These are phyloP conservation scores for Chimonanthus praecox DNA, from an alignment of 164 flowering plant genomes.

Conservation along the genomic window DNA sequence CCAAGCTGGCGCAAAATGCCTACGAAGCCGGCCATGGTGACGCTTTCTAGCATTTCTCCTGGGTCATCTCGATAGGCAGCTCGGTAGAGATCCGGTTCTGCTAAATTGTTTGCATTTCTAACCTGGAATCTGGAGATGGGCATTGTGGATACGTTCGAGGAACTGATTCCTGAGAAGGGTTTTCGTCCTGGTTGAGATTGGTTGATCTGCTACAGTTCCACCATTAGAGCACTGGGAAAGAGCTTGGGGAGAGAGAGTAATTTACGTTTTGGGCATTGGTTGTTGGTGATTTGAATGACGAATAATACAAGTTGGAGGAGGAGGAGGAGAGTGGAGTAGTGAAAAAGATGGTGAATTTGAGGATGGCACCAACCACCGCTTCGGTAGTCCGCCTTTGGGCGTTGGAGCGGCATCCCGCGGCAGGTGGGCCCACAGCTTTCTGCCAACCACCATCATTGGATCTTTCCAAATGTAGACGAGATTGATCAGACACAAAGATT, in stretches of 20 bases:
- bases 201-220: background rate
- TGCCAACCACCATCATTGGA: too few relatives aligned
- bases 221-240: background rate
- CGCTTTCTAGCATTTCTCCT: conserved; percentile 87
- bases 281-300: too few relatives aligned
- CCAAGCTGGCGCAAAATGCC: conserved; percentile 93
- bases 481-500: too few relatives aligned
- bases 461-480: too few relatives aligned
- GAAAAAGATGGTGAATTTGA: too few relatives aligned
- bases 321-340: too few relatives aligned
- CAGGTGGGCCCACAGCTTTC: too few relatives aligned
- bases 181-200: background rate
- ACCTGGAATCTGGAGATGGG: conserved; percentile 72
- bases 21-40: conserved; percentile 96
- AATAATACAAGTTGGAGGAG: too few relatives aligned
- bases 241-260: background rate
- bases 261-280: too few relatives aligned
- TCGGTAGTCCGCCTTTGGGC: too few relatives aligned
- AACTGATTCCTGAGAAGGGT: background rate
- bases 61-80: conserved; percentile 90
- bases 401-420: too few relatives aligned
- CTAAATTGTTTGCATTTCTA: conserved; percentile 75
- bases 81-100: conserved; percentile 81
- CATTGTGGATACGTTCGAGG: conserved; percentile 30
- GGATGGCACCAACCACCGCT: too few relatives aligned